Evolutionary conservation across 2,329 filamentous ascomycete genomes (phyloP).

Genomic region (Fusarium liriodendri): DNA sequence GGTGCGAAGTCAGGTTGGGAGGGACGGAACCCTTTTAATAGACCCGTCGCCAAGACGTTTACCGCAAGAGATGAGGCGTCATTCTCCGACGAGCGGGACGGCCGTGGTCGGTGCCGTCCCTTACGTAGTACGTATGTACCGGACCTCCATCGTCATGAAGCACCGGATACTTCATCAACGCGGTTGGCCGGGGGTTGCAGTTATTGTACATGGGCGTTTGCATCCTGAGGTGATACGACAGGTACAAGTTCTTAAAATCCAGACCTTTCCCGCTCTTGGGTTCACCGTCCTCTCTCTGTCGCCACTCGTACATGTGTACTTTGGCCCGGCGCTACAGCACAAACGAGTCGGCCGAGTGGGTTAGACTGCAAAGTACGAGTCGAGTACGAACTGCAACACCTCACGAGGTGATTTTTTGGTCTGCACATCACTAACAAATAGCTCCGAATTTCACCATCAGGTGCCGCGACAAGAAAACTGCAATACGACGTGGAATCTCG

Average conservation of each 20-base stretch:
- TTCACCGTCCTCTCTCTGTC: constrained; percentile 9
- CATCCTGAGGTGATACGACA: background rate
- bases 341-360: constrained; percentile 30
- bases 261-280: constrained; percentile 13
- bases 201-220: background rate
- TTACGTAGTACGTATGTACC: background rate
- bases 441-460: constrained; percentile 18
- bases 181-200: background rate
- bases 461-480: constrained; percentile 19
- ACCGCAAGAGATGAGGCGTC: constrained; percentile 2
- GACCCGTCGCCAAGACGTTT: background rate
- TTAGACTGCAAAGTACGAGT: constrained; percentile 15
- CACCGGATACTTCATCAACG: constrained; percentile 1
- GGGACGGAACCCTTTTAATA: background rate
- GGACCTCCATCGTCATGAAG: background rate
- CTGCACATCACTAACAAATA: background rate
- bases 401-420: background rate
- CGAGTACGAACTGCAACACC: constrained; percentile 18
- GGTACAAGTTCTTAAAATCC: constrained; percentile 1
- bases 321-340: background rate
- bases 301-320: constrained; percentile 20
- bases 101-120: background rate
- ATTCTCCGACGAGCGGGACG: background rate
- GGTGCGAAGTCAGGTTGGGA: constrained; percentile 7
- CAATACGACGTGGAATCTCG: constrained; percentile 29